phyloP scores from a whole-genome alignment of 345 rosid species.

The Salix udensis region DNA sequence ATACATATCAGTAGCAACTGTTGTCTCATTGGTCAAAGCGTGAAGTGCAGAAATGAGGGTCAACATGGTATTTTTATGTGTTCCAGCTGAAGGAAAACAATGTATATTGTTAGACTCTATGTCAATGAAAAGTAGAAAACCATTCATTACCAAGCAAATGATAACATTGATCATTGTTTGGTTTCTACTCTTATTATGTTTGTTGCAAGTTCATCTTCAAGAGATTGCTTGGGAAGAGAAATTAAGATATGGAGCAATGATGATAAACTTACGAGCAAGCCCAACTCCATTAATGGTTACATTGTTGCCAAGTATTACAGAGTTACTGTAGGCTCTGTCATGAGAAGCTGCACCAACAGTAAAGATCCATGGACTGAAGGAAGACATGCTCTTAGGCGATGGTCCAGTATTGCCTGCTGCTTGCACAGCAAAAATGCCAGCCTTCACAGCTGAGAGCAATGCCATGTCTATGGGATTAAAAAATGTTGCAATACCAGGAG shows the following conservation, averaged over 20 bases:
- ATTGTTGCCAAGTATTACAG: slow-evolving; percentile 78
- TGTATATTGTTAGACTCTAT: background rate
- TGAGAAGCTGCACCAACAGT: slow-evolving; percentile 95
- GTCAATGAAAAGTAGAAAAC: background rate
- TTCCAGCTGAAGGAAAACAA: slow-evolving; percentile 57
- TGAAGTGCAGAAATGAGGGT: slow-evolving; percentile 66
- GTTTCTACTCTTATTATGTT: background rate
- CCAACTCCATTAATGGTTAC: slow-evolving; percentile 78
- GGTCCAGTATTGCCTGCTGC: slow-evolving; percentile 99
- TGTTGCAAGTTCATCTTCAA: background rate
- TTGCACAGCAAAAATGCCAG: slow-evolving; percentile 93
- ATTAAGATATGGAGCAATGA: background rate
- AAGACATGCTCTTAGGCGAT: slow-evolving; percentile 88
- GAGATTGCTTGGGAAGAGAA: background rate
- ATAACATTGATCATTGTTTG: background rate
- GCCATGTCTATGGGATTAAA: slow-evolving; percentile 98
- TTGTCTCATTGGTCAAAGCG: slow-evolving; percentile 62
- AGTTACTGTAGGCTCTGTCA: slow-evolving; percentile 67
- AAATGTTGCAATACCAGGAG: slow-evolving; percentile 87
- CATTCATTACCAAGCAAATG: background rate
- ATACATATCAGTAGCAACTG: slow-evolving; percentile 66
- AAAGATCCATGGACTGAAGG: slow-evolving; percentile 97
- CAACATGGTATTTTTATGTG: slow-evolving; percentile 43
- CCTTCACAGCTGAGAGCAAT: slow-evolving; percentile 78
- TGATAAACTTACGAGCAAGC: slow-evolving; percentile 73